Evolutionary conservation across 768 basidiomycete genomes (phyloP), one percentile per base, ranked within the genome.

Genomic region (Pisolithus sp.): DNA sequence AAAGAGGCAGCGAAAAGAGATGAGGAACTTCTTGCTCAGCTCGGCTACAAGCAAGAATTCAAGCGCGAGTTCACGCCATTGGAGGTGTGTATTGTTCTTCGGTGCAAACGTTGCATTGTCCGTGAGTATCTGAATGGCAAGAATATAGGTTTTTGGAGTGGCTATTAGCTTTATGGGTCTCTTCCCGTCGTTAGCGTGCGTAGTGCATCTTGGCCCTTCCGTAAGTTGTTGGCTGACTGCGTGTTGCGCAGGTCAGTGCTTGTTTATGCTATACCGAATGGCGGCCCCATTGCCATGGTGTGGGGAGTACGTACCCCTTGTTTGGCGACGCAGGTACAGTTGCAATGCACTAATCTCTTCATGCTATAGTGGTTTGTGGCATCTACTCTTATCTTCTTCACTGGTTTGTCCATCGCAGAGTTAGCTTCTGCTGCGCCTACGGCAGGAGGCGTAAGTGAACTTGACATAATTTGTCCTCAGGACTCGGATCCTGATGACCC

Each of bases 351-450:
- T 28, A 7, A 17, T 44, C 30, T 38, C 15, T 47, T 13, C 39
- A 21, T 31, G 10, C 31, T 12, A 7, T 56, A 84, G 81, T 89
- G 86, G 87, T 67, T 78, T 0, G 75, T 85, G 12, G 81, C 81
- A 2, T 80, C 80, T 52, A 55, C 80, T 42, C 81, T 86, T 63
- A 80, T 88, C 48, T 61, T 84, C 7, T 71, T 76, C 28, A 76
- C 88, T 23, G 85, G 81, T 3, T 64, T 86, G 60, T 71, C 83
- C 20, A 80, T 89, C 78, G 84, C 79, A 1, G 85, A 87, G 58
- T 71, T 86, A 10, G 85, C 78, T 2, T 85, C 82, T 21, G 81
- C 82, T 4, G 83, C 82, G 3, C 86, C 85, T 4, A 88, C 86
- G 2, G 85, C 85, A 20, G 84, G 85, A 56, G 85, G 85, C 13